Base-by-base conservation (phyloP, 2,329 filamentous ascomycete species). In the Pyrenophora graminea region DNA sequence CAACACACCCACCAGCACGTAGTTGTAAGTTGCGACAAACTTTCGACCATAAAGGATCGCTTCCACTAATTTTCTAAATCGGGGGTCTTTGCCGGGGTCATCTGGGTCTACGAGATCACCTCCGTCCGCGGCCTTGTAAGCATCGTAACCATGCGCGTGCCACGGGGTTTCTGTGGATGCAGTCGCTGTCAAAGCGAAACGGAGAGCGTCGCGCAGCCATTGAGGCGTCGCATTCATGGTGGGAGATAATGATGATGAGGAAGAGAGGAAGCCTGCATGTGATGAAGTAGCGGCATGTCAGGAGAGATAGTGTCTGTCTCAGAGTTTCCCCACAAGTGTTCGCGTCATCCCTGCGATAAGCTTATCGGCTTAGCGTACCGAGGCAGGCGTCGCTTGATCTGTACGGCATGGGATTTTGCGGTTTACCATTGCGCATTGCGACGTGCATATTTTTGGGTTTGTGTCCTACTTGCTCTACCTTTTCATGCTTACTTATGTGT, bases 401-500 rank as follows among this genome's bases (percentile, higher is more conserved):
- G 40, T 51, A 39, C 36, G 19, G 18, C 13, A 44, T 39, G 47
- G 39, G 19, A 38, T 39, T 27, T 30, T 12, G 32, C 18, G 13
- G 19, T 46, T 45, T n/a, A 30, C 25, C 25, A 32, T 46, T 19
- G n/a, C 15, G 15, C 21, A 12, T 19, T 21, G 30, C n/a, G 9
- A 39, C 18, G 8, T 25, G 13, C 23, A 15, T 39, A 18, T 27
- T 15, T 15, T 25, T 25, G 10, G 23, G 9, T 15, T 3, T 18
- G 15, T 7, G 13, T 15, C n/a, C 13, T 17, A 23, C 41, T 44
- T 27, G 19, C 23, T 23, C 4, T 36, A 21, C 41, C 25, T 44
- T 37, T n/a, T 36, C 3, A 10, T 12, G 21, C 38, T 45, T 82
- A 95, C 71, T 90, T 85, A 73, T 97, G 81, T 55, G 82, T 86